Evolutionary conservation across 352 stramenopile genomes (phyloP).

Genomic region (Plasmopara viticola): DNA sequence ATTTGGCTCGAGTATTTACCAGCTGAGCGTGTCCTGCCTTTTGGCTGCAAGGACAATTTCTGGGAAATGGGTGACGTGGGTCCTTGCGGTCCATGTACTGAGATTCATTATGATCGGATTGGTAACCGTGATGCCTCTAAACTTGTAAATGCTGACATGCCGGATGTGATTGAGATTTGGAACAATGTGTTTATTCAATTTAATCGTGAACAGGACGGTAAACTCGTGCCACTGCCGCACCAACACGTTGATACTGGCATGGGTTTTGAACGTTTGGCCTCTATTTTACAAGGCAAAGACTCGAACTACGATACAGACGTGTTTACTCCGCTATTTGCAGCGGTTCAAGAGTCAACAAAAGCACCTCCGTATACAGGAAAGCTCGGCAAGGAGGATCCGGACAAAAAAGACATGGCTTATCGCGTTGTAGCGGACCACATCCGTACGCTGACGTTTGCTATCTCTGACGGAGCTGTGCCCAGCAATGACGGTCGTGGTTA

Average conservation of each 20-base stretch:
- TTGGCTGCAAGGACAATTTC: constrained; percentile 98
- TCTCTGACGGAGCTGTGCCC: constrained; percentile 95
- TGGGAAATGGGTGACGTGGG: constrained; percentile 99
- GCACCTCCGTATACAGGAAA: constrained; percentile 75
- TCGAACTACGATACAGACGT: constrained; percentile 99
- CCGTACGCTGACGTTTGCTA: constrained; percentile 95
- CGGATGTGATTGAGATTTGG: constrained; percentile 99
- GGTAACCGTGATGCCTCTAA: constrained; percentile 86
- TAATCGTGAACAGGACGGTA: constrained; percentile 90
- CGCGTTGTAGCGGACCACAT: constrained; percentile 98
- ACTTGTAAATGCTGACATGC: constrained; percentile 97
- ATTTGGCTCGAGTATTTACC: constrained; percentile 89
- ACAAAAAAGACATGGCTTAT: constrained; percentile 85
- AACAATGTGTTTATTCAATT: constrained; percentile 99
- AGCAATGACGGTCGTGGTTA: constrained; percentile 98
- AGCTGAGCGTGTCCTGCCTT: constrained; percentile 88
- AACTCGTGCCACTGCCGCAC: constrained; percentile 87
- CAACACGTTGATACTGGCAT: constrained; percentile 99
- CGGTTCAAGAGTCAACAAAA: constrained; percentile 85
- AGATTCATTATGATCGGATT: constrained; percentile 99
- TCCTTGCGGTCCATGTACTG: constrained; percentile 97
- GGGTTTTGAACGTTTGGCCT: constrained; percentile 95
- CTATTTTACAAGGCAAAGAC: constrained; percentile 88
- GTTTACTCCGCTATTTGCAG: constrained; percentile 94
- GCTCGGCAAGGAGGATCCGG: constrained; percentile 87